Evolutionary conservation across 176 grass and related monocot genomes (phyloP).

Genomic region (Hordeum marinum): DNA sequence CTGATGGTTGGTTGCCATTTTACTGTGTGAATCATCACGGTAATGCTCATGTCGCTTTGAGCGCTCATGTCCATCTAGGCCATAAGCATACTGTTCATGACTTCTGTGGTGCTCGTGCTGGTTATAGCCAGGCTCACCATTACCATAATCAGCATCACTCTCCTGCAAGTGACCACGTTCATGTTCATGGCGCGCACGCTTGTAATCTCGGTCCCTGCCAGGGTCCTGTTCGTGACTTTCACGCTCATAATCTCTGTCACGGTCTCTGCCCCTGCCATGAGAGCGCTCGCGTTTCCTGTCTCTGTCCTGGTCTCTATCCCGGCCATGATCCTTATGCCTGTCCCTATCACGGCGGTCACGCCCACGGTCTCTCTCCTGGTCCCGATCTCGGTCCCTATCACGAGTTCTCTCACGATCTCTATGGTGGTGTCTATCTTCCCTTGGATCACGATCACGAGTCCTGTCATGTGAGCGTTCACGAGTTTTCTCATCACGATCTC

Average conservation of each 20-base stretch:
- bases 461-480: conserved; percentile 37
- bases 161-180: conserved; percentile 43
- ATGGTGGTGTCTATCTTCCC: conserved; percentile 46
- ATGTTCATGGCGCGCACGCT: conserved; percentile 23
- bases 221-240: conserved; percentile 28
- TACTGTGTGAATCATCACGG: neutral
- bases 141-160: conserved; percentile 37
- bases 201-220: conserved; percentile 37
- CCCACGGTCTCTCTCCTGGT: conserved; percentile 40
- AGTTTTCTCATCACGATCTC: conserved; percentile 39
- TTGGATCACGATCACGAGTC: conserved; percentile 38
- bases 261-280: conserved; percentile 46
- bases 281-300: conserved; percentile 37
- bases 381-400: conserved; percentile 32
- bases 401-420: conserved; percentile 48
- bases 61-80: conserved; percentile 24
- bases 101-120: conserved; percentile 31
- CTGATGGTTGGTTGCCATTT: conserved; percentile 3
- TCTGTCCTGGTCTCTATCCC: conserved; percentile 46
- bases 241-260: conserved; percentile 34
- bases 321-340: conserved; percentile 42
- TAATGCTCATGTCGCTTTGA: conserved; percentile 19
- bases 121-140: conserved; percentile 25
- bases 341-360: conserved; percentile 43
- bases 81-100: conserved; percentile 41